These are phyloP conservation scores for Tothia fuscella DNA, from an alignment of 2,329 filamentous ascomycete species.

Conservation along the genomic window DNA sequence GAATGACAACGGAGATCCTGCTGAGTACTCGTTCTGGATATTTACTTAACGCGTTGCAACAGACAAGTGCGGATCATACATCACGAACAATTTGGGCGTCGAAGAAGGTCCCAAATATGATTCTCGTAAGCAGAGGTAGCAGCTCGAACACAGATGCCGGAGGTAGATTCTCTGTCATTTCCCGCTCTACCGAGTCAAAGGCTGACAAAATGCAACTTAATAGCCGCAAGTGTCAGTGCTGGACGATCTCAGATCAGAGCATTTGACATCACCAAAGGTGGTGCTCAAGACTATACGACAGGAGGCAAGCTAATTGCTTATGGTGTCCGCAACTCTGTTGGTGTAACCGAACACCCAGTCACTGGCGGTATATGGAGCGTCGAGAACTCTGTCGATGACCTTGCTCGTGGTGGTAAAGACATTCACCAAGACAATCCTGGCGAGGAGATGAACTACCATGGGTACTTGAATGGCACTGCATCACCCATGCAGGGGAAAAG, in stretches of 20 bases:
- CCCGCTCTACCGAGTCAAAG: no score
- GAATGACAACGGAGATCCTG: no score
- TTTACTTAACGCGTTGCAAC: no score
- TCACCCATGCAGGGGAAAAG: slow-evolving; percentile 37
- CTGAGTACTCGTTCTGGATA: no score
- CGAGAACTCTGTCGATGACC: slow-evolving; percentile 59
- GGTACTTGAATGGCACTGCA: slow-evolving; percentile 41
- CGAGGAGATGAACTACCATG: slow-evolving; percentile 64
- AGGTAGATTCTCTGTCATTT: no score
- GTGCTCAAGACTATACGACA: slow-evolving; percentile 38
- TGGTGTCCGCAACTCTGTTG: slow-evolving; percentile 63
- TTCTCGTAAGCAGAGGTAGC: slow-evolving; percentile 57
- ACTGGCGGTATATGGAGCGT: slow-evolving; percentile 43
- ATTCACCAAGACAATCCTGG: slow-evolving; percentile 58
- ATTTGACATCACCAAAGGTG: slow-evolving; percentile 38
- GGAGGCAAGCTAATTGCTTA: slow-evolving; percentile 45
- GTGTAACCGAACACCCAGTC: slow-evolving; percentile 50
- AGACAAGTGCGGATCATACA: slow-evolving; percentile 39
- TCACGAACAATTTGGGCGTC: slow-evolving; percentile 57
- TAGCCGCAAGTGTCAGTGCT: slow-evolving; percentile 36
- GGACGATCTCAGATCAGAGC: slow-evolving; percentile 58
- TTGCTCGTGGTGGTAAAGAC: slow-evolving; percentile 45
- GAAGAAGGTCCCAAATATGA: slow-evolving; percentile 37
- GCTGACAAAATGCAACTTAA: no score
- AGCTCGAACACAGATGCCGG: slow-evolving; percentile 47